Evolutionary conservation across 1,284 basidiomycete species (phyloP), one percentile per base, ranked within the genome.

Genomic region (Ceratobasidium theobromae): DNA sequence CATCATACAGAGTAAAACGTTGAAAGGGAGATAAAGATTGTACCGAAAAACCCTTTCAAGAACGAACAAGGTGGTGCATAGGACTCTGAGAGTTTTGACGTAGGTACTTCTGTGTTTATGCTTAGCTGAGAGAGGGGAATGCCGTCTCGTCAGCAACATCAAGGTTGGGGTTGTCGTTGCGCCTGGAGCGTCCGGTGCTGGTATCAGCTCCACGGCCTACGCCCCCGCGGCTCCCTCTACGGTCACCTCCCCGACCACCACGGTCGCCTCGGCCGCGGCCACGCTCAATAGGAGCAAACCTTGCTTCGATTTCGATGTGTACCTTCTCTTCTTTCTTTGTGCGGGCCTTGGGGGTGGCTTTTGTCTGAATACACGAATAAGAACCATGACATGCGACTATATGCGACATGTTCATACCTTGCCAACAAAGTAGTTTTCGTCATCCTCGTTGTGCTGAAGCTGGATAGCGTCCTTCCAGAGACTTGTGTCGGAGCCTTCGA

Each of bases 401-500:
- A 45, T 40, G 35, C 38, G 6, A 38, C 8, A 51, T n/a, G 16
- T 21, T 18, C 57, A 21, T 14, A 69, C 68, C 68, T 70, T 68
- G 11, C 68, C 68, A 28, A 52, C 67, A 38, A 60, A 70, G 65
- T 69, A 70, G 48, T 30, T 57, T 30, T 68, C 66, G 30, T 69
- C 68, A 12, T 57, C 60, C 14, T 83, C 84, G 70, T 78, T 79
- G 77, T 87, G 89, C 70, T 35, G 33, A 18, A 89, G 77, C 68
- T 81, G 80, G 65, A 86, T 81, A 64, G 81, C 86, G 72, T 83
- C 86, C 72, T 86, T 85, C 82, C 84, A 89, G 74, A 83, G 75
- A 67, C 77, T 91, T 27, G 79, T 82, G 48, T 84, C 83, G 65
- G 91, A 89, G 65, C 86, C 88, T 62, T 89, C 88, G 69, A 84